phyloP scores from a whole-genome alignment of 2,329 filamentous ascomycete species.

The Phialophora macrospora region DNA sequence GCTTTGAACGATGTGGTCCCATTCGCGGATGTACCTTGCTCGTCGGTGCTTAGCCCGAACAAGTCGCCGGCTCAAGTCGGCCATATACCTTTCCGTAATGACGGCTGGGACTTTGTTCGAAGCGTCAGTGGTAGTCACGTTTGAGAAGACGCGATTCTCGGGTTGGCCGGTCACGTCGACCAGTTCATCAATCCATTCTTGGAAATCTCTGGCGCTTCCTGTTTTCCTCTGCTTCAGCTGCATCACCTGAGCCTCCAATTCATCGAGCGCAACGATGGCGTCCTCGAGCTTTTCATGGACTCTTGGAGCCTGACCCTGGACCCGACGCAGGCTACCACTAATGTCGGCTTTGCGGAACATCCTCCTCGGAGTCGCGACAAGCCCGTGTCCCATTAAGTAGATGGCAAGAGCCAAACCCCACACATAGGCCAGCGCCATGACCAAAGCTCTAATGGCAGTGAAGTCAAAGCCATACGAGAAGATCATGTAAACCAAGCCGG shows the following conservation, averaged over 20 bases:
- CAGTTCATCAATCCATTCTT: constrained; percentile 96
- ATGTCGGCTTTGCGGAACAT: constrained; percentile 81
- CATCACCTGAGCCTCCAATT: constrained; percentile 77
- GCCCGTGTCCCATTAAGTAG: constrained; percentile 95
- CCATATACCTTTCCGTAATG: constrained; percentile 90
- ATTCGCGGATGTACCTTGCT: constrained; percentile 81
- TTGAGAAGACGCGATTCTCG: constrained; percentile 58
- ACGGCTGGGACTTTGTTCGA: constrained; percentile 70
- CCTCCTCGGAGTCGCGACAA: constrained; percentile 85
- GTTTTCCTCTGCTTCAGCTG: constrained; percentile 81
- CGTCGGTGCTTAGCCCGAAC: constrained; percentile 82
- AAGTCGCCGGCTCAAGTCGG: constrained; percentile 82
- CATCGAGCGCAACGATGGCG: constrained; percentile 76
- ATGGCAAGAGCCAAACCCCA: constrained; percentile 92
- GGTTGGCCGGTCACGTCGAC: constrained; percentile 74
- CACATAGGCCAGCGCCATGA: constrained; percentile 94
- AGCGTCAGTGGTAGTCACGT: constrained; percentile 47
- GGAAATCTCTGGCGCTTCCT: constrained; percentile 73
- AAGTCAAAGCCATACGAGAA: constrained; percentile 75
- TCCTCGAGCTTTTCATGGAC: constrained; percentile 88
- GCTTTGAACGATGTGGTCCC: constrained; percentile 76
- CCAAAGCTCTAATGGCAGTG: constrained; percentile 74
- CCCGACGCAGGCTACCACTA: constrained; percentile 70
- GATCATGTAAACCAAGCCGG: constrained; percentile 83
- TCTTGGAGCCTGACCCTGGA: constrained; percentile 79